Base-by-base conservation (phyloP, 805 yeast species). In the Candida rishiriensis region DNA sequence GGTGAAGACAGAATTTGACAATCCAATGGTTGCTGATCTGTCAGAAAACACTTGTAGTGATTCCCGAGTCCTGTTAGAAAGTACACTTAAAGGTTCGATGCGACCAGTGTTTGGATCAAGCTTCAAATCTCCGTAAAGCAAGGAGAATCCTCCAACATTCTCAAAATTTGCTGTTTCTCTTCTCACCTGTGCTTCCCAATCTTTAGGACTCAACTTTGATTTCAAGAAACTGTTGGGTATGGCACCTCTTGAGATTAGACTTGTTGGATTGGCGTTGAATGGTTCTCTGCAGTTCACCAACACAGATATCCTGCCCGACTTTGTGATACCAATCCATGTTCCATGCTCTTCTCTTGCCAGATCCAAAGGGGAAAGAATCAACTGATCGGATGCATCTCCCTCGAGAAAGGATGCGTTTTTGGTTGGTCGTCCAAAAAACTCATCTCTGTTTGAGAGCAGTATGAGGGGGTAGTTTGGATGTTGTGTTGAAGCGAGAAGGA, bases 371-470 rank as follows among this genome's bases (percentile, higher is more conserved):
- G 85, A 75, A 10, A 88, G 59, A 1, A 84, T 65, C 26, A 21
- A 21, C 26, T 21, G 26, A 5, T 21, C 7, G 10, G 57, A 39
- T 12, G 43, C 40, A 4, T 34, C 28, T 16, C 38, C 45, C 18
- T 47, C 64, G 43, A 46, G 69, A 62, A 42, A 70, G 51, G 41
- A 59, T 55, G 33, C 91, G 83, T n/a, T 61, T 42, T 75, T 72
- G 0, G 98, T 91, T 2, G 83, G 81, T 40, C 99, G 66, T 36
- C 71, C 75, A 58, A 85, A 81, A 55, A 68, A 86, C 61, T 93
- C 99, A 59, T 93, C 99, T 38, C 99, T 64, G 59, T 91, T 91
- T 3, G 96, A 87, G 3, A 88, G 66, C 4, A 88, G 59, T 2
- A 91, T 75, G 34, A 91, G 69, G 1, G 95, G 86, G 53, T 80